Base-by-base conservation (phyloP, 305 asterid genomes). In the Rubia tinctorum region DNA sequence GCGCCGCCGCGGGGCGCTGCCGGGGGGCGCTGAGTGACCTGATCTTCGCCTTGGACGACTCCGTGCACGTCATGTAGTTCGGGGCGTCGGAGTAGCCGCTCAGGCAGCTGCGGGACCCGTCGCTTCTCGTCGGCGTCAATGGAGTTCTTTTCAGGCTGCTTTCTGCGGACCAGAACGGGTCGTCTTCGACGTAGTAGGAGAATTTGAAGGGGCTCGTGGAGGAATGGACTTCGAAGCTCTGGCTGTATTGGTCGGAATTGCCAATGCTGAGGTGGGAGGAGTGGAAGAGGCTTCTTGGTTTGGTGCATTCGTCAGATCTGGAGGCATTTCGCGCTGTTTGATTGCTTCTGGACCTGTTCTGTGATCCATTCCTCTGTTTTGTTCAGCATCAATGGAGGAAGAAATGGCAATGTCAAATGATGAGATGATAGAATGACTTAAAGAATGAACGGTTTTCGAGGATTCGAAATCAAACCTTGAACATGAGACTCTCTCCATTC, bases 11-110 rank as follows among this genome's bases (percentile, higher is more conserved):
- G 10, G 93, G 89, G 72, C 99, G 84, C 55, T 88, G 98, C 76
- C 77, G 89, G 11, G 99, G 99, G 25, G 95, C 98, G 72, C 98
- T 94, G 22, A 89, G 75, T 8, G 98, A 90, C 71, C 99, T 83
- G 43, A 79, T 84, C 86, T 92, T 94, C 2, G 99, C 98, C 78
- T 88, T 89, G 0, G 95, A 82, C 14, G 99, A 94, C 71, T 90
- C 88, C 0, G 99, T 94, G 70, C 76, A 84, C 7, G 97, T 69
- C 99, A 94, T 94, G 73, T 94, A 94, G 51, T 73, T 89, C 3
- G 98, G 99, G 70, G 80, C 78, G 76, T 89, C 95, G 0, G 93
- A 80, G 82, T 81, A 89, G 20, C 88, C 90, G 34, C 86, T 87
- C 11, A 85, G 66, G 68, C 82, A 87, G 84, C 96, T 90, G 73